A percentile compares a stretch with the other conserved stretches of the same genome.
Evolutionary conservation across 2,329 filamentous ascomycete genomes (phyloP).

Genomic region (Penicillium concentricum): DNA sequence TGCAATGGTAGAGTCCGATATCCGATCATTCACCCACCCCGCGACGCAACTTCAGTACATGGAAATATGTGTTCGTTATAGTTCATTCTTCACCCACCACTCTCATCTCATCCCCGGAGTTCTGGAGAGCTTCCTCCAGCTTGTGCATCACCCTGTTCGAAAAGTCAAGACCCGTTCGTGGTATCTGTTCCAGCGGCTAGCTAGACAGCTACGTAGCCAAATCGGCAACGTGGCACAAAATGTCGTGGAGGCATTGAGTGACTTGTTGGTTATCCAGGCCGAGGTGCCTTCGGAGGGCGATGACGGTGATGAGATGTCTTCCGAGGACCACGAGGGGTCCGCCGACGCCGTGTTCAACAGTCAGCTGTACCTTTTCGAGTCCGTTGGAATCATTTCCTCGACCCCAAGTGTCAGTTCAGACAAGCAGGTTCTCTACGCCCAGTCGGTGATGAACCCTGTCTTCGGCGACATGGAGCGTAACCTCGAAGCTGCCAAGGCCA

Average conservation of each 20-base stretch:
- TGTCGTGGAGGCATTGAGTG: constrained; percentile 84
- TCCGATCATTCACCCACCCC: constrained; percentile 82
- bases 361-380: constrained; percentile 91
- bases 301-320: constrained; percentile 89
- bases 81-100: constrained; percentile 85
- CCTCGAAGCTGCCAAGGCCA: constrained; percentile 70
- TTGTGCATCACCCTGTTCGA: constrained; percentile 84
- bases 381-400: constrained; percentile 88
- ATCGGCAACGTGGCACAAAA: constrained; percentile 88
- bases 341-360: constrained; percentile 88
- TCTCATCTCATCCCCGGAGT: constrained; percentile 78
- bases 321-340: constrained; percentile 84
- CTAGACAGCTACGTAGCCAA: constrained; percentile 80
- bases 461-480: constrained; percentile 86
- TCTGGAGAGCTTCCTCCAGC: constrained; percentile 84
- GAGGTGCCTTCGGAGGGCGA: constrained; percentile 75
- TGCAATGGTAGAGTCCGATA: constrained; percentile 89
- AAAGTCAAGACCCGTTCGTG: constrained; percentile 88
- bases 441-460: constrained; percentile 83
- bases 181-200: constrained; percentile 93
- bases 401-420: constrained; percentile 72
- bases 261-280: constrained; percentile 86
- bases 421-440: constrained; percentile 83
- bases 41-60: constrained; percentile 95
- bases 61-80: constrained; percentile 96